A percentile compares a stretch with the other conserved stretches of the same genome.
These are phyloP conservation scores for Asclepias syriaca DNA, from an alignment of 257 asterid species.

Conservation along the genomic window DNA sequence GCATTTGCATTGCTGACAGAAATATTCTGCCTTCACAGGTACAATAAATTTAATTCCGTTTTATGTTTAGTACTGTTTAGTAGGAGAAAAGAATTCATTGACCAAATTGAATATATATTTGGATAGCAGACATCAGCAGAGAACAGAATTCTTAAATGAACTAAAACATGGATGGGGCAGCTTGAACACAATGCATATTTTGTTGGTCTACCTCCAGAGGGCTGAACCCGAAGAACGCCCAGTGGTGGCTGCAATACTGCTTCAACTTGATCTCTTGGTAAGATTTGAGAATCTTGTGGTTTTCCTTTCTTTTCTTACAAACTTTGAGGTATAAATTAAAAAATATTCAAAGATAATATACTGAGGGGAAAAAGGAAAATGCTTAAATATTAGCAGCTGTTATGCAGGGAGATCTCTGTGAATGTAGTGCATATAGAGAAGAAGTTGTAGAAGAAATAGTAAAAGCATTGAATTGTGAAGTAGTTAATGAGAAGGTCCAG, in stretches of 20 bases:
- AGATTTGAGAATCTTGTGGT: slow-evolving; percentile 9
- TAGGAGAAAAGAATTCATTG: background rate
- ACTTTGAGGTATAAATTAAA: background rate
- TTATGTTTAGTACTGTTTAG: background rate
- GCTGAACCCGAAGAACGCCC: slow-evolving; percentile 59
- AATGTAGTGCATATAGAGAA: slow-evolving; percentile 61
- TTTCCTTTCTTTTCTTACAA: background rate
- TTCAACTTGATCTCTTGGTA: slow-evolving; percentile 78
- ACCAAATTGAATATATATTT: background rate
- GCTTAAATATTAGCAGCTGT: slow-evolving; percentile 16
- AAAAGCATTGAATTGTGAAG: slow-evolving; percentile 43
- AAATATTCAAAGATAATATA: background rate
- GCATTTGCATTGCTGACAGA: slow-evolving; percentile 53
- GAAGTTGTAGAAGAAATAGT: slow-evolving; percentile 65
- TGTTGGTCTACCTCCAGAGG: slow-evolving; percentile 52
- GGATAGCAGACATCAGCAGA: slow-evolving; percentile 42
- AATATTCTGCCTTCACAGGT: slow-evolving; percentile 70
- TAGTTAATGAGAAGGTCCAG: slow-evolving; percentile 51
- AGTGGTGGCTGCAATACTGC: slow-evolving; percentile 49
- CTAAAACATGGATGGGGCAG: slow-evolving; percentile 53
- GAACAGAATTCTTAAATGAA: slow-evolving; percentile 38
- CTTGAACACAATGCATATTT: slow-evolving; percentile 51
- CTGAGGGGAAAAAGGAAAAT: slow-evolving; percentile 12
- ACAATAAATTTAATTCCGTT: background rate
- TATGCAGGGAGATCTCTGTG: slow-evolving; percentile 50